A percentile compares a stretch with the other conserved stretches of the same genome.
Conservation (phyloP, 2,329 filamentous ascomycete genomes). For the Epichloe typhina region DNA sequence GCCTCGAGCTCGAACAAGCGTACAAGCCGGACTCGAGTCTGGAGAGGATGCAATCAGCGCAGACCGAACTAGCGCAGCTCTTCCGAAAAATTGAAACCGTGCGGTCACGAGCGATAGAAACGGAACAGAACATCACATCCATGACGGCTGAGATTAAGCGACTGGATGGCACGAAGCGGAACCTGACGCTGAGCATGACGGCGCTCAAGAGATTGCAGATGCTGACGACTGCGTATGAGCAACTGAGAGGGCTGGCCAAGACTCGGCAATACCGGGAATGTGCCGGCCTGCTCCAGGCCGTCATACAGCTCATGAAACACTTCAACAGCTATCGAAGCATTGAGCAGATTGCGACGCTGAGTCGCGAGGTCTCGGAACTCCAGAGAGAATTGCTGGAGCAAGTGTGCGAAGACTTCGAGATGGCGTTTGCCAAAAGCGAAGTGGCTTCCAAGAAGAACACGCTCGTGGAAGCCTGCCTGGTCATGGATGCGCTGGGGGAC, state of each 20-base stretch:
- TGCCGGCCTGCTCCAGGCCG: slow-evolving; percentile 82
- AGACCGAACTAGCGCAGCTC: slow-evolving; percentile 75
- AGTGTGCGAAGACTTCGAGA: slow-evolving; percentile 97
- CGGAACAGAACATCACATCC: slow-evolving; percentile 88
- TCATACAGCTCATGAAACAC: slow-evolving; percentile 94
- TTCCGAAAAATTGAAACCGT: slow-evolving; percentile 94
- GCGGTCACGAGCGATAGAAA: slow-evolving; percentile 75
- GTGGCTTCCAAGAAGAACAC: slow-evolving; percentile 54
- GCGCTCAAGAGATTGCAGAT: slow-evolving; percentile 94
- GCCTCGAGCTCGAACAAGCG: slow-evolving; percentile 64
- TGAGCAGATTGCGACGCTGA: slow-evolving; percentile 90
- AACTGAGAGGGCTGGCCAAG: slow-evolving; percentile 70
- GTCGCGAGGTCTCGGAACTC: slow-evolving; percentile 82
- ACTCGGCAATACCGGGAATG: slow-evolving; percentile 90
- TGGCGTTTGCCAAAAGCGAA: slow-evolving; percentile 83
- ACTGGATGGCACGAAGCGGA: slow-evolving; percentile 90
- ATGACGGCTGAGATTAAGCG: slow-evolving; percentile 99
- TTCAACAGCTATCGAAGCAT: slow-evolving; percentile 98
- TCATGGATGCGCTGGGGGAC: slow-evolving; percentile 91
- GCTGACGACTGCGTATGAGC: slow-evolving; percentile 98
- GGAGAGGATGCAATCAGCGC: slow-evolving; percentile 80
- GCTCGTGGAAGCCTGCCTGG: slow-evolving; percentile 76
- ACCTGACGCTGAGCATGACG: slow-evolving; percentile 94
- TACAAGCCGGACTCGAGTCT: slow-evolving; percentile 79
- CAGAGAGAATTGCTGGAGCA: slow-evolving; percentile 90